Percentiles rank a stretch among this genome's conserved stretches.
Conservation (phyloP, 805 yeast genomes). For the Yarrowia sp. region DNA sequence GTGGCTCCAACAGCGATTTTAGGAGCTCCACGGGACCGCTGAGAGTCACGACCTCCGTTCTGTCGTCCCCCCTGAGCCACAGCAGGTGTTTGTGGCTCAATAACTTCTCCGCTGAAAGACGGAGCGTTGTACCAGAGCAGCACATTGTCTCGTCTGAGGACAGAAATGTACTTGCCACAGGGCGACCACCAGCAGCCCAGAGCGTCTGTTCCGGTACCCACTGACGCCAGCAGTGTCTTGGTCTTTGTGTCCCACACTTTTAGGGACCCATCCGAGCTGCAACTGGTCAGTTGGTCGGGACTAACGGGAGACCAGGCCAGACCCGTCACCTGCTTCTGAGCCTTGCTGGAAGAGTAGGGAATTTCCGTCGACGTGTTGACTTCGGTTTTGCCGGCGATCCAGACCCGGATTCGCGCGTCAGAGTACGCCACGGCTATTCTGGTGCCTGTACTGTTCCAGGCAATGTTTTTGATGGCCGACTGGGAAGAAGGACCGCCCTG, state of each 20-base stretch:
- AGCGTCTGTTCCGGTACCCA: constrained; percentile 35
- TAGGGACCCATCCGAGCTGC: constrained; percentile 47
- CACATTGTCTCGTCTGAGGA: constrained; percentile 27
- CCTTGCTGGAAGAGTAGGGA: constrained; percentile 33
- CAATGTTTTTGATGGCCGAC: constrained; percentile 25
- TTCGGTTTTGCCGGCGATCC: constrained; percentile 41
- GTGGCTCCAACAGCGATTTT: not conserved
- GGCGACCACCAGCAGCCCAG: constrained; percentile 41
- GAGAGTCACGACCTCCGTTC: not conserved
- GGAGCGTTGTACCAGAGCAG: constrained; percentile 32
- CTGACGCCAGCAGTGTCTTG: constrained; percentile 39
- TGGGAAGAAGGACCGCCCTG: not conserved
- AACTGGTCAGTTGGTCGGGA: constrained; percentile 48
- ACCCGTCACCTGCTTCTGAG: constrained; percentile 43
- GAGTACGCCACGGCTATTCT: constrained; percentile 36
- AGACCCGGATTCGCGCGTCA: constrained; percentile 37
- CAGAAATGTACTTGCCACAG: constrained; percentile 48
- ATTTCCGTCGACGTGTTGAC: constrained; percentile 37
- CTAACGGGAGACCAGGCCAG: constrained; percentile 50
- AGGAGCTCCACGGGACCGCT: not conserved
- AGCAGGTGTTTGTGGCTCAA: not conserved
- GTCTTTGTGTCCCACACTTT: constrained; percentile 47
- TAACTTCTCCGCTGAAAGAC: constrained; percentile 35
- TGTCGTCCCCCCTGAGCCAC: not conserved
- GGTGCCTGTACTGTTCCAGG: constrained; percentile 37